These are phyloP conservation scores for Trifolium pratense DNA, from an alignment of 306 rosid genomes.

Conservation along the genomic window DNA sequence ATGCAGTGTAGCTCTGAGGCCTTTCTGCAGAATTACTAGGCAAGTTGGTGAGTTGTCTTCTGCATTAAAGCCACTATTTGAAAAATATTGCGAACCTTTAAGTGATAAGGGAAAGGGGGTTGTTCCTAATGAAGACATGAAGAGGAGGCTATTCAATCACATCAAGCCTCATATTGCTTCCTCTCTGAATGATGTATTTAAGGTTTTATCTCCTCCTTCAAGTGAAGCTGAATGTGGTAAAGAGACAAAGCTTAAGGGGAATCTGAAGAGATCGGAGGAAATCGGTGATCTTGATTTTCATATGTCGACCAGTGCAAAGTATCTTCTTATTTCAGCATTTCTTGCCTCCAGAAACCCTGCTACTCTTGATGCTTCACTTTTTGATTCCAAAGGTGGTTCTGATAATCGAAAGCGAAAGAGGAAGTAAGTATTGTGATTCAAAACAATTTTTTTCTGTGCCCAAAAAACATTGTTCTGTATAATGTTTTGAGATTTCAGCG, in stretches of 20 bases:
- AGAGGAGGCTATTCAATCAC: constrained; percentile 59
- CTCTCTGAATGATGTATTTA: constrained; percentile 77
- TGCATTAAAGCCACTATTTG: constrained; percentile 64
- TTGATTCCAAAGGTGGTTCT: constrained; percentile 86
- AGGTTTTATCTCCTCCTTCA: constrained; percentile 60
- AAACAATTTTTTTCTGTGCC: constrained; percentile 25
- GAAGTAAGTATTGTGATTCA: constrained; percentile 46
- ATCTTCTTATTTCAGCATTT: constrained; percentile 92
- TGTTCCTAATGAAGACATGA: constrained; percentile 71
- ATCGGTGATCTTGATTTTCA: constrained; percentile 70
- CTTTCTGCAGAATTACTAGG: constrained; percentile 77
- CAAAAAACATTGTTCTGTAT: background rate
- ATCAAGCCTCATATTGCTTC: constrained; percentile 69
- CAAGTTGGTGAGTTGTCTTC: constrained; percentile 71
- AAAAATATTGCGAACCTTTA: constrained; percentile 70
- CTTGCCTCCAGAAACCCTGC: constrained; percentile 98
- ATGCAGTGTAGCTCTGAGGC: constrained; percentile 68
- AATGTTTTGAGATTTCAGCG: constrained; percentile 11
- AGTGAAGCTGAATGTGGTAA: constrained; percentile 49
- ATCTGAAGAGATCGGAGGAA: constrained; percentile 54
- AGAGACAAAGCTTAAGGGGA: constrained; percentile 61
- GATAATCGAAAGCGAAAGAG: constrained; percentile 66
- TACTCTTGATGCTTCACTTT: constrained; percentile 88
- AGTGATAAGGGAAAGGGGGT: constrained; percentile 50
- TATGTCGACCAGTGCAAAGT: constrained; percentile 87